Conservation (phyloP, 176 grass and related monocot genomes). For the Areca catechu region DNA sequence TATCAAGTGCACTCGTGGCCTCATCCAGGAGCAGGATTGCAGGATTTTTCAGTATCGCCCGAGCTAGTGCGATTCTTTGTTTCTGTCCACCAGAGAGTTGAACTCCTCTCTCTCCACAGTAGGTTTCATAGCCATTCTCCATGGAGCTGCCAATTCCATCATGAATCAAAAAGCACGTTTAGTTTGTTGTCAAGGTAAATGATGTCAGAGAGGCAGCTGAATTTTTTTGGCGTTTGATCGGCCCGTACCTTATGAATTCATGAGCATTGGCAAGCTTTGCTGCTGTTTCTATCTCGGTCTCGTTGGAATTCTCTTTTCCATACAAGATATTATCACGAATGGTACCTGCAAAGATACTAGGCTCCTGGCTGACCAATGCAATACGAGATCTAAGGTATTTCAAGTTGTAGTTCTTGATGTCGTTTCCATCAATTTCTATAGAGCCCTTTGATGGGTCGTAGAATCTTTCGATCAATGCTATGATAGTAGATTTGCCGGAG, state of each 20-base stretch:
- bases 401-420: constrained; percentile 4
- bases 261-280: background rate
- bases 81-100: constrained; percentile 54
- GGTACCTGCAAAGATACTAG: constrained; percentile 1
- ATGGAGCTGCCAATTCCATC: constrained; percentile 20
- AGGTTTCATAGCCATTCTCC: constrained; percentile 40
- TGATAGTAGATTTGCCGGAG: constrained; percentile 47
- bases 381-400: background rate
- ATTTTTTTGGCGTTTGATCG: too few species aligned
- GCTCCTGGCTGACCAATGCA: constrained; percentile 6
- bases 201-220: too few species aligned
- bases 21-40: constrained; percentile 23
- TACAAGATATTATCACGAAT: constrained; percentile 10
- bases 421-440: constrained; percentile 1
- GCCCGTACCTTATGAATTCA: background rate
- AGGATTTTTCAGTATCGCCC: constrained; percentile 40
- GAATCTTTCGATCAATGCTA: constrained; percentile 6
- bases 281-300: background rate
- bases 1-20: constrained; percentile 14
- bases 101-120: constrained; percentile 36
- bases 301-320: background rate
- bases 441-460: constrained; percentile 4
- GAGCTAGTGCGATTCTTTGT: constrained; percentile 47
- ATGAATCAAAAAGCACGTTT: too few species aligned
- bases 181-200: too few species aligned